Percentiles rank a stretch among this genome's conserved stretches.
These are phyloP conservation scores for Fraxinus baroniana DNA, from an alignment of 305 asterid genomes.

Conservation along the genomic window DNA sequence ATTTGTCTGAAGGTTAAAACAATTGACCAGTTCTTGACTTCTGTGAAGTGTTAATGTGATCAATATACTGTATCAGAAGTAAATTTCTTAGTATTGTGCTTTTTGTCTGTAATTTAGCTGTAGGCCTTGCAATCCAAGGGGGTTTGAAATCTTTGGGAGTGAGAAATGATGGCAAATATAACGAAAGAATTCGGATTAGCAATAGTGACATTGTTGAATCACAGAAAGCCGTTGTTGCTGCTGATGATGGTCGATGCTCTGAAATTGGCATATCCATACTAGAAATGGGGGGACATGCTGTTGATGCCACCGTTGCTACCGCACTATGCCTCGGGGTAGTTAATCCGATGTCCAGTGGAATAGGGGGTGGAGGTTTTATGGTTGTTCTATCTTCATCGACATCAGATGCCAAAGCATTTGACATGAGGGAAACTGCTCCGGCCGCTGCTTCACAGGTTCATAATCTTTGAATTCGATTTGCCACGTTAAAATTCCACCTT, in stretches of 20 bases:
- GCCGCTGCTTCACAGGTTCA: constrained; percentile 80
- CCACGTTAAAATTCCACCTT: neutral
- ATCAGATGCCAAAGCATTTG: constrained; percentile 53
- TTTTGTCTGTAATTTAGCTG: constrained; percentile 21
- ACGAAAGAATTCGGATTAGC: constrained; percentile 1
- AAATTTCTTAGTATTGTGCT: neutral
- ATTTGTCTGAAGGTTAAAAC: neutral
- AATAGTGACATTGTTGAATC: constrained; percentile 54
- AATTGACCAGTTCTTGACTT: neutral
- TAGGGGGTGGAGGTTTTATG: constrained; percentile 93
- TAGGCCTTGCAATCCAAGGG: constrained; percentile 40
- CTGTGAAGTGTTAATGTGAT: neutral
- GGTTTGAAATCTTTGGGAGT: constrained; percentile 25
- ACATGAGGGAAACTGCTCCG: constrained; percentile 95
- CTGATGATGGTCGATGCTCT: constrained; percentile 92
- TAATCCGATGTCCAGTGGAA: constrained; percentile 68
- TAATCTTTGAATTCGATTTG: neutral
- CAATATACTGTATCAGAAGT: neutral
- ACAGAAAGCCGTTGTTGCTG: constrained; percentile 73
- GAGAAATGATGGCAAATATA: constrained; percentile 23
- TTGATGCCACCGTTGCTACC: constrained; percentile 86
- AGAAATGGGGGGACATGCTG: constrained; percentile 78
- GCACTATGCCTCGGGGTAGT: constrained; percentile 92
- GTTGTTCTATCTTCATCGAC: constrained; percentile 60
- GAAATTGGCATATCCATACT: constrained; percentile 66